Percentiles rank a stretch among this genome's conserved stretches.
phyloP scores from a whole-genome alignment of 140 eudicot genomes.

The Flaveria floridana region DNA sequence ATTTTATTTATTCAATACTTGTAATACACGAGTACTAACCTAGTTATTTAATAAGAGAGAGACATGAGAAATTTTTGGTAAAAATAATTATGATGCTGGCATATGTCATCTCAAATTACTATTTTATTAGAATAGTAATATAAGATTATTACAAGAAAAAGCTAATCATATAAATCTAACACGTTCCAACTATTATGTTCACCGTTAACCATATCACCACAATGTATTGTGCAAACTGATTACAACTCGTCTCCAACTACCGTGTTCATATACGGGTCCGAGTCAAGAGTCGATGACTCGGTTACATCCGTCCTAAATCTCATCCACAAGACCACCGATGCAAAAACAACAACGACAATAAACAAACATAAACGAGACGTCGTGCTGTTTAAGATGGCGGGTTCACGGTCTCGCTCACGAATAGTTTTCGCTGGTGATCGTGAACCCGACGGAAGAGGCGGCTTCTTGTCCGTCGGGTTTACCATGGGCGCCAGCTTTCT shows the following conservation, averaged over 20 bases:
- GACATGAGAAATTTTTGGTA: too few species aligned
- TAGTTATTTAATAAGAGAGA: too few species aligned
- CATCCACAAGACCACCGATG: slow-evolving; percentile 23
- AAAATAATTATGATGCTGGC: too few species aligned
- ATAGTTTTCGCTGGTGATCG: slow-evolving; percentile 8
- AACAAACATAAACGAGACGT: neutral
- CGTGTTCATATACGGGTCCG: neutral
- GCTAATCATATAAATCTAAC: neutral
- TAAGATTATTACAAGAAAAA: neutral
- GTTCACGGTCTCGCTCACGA: neutral
- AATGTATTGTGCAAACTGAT: slow-evolving; percentile 2
- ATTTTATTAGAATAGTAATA: too few species aligned
- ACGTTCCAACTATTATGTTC: neutral
- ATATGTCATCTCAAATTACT: too few species aligned
- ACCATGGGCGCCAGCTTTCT: slow-evolving; percentile 10
- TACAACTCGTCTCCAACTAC: slow-evolving; percentile 26
- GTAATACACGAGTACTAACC: too few species aligned
- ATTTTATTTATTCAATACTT: too few species aligned
- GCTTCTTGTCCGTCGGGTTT: slow-evolving; percentile 26
- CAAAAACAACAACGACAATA: slow-evolving; percentile 4
- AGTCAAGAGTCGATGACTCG: neutral
- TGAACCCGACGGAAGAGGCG: slow-evolving; percentile 28
- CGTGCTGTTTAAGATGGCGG: neutral
- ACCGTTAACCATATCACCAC: neutral
- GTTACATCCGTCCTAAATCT: neutral